Evolutionary conservation across 805 yeast genomes (phyloP).

Genomic region (Kuraishia floccosa): DNA sequence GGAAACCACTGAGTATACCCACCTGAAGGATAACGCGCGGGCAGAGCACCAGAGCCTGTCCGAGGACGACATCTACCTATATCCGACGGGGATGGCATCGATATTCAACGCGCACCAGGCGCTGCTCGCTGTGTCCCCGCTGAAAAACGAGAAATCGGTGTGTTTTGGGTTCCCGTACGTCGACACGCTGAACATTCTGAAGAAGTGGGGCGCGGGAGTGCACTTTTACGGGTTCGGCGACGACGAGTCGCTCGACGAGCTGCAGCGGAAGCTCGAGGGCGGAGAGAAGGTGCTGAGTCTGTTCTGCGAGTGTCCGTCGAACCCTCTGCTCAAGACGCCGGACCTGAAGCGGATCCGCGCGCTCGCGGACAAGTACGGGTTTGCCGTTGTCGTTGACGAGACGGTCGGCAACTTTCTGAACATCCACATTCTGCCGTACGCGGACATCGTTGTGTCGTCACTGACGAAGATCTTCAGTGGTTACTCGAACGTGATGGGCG

Average conservation of each 20-base stretch:
- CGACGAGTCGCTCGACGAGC: constrained; percentile 48
- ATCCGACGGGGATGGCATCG: constrained; percentile 89
- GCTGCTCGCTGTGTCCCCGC: constrained; percentile 8
- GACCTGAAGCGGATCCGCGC: constrained; percentile 52
- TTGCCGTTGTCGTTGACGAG: constrained; percentile 84
- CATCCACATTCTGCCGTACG: constrained; percentile 66
- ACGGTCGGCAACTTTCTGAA: constrained; percentile 89
- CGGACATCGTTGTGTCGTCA: constrained; percentile 82
- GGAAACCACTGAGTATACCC: constrained; percentile 3
- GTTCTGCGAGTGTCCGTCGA: constrained; percentile 91
- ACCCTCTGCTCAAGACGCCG: constrained; percentile 85
- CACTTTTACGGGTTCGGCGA: constrained; percentile 82
- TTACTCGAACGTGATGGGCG: constrained; percentile 93
- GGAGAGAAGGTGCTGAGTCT: constrained; percentile 67
- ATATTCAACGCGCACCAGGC: constrained; percentile 70
- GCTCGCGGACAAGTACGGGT: constrained; percentile 58
- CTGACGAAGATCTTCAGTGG: constrained; percentile 90
- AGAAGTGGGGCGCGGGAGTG: constrained; percentile 88
- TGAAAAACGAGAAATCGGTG: constrained; percentile 48
- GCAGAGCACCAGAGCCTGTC: constrained; percentile 9
- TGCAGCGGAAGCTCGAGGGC: constrained; percentile 47
- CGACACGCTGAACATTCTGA: constrained; percentile 77
- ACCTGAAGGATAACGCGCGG: neutral
- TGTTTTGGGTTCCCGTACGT: constrained; percentile 96
- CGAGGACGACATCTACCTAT: constrained; percentile 69